Base-by-base conservation (phyloP, 176 grass and related monocot species). In the Musa troglodytarum region DNA sequence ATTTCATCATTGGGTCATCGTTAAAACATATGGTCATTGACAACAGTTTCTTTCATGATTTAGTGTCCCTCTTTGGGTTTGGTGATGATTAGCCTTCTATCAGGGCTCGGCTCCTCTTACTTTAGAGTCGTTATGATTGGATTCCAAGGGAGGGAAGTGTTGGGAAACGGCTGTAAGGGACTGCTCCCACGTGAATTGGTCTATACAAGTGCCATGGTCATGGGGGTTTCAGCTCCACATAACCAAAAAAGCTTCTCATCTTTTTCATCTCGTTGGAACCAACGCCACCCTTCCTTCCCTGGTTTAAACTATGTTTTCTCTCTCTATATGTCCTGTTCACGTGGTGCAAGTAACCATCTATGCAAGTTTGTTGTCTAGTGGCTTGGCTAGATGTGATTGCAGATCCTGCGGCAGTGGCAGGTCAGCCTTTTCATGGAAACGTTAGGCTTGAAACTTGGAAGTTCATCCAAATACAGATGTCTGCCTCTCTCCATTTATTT, bases 81-180 rank as follows among this genome's bases (percentile, higher is more conserved):
- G 55, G 11, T 58, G 16, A 58, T 11, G 1, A 13, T 58, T 2
- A 17, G 2, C 11, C 17, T 15, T 15, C 2, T 15, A 80, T 89
- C 87, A 92, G 89, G 89, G 86, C 87, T 43, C n/a, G 89, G 86
- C 34, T 64, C 87, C 53, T 43, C 10, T 53, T 23, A 53, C 26
- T 28, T 29, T 54, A 76, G 55, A 34, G 55, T 64, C 63, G 55
- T 75, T 81, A 83, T 80, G 71, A 85, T 65, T 63, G 77, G 73
- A 26, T 80, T 79, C 82, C 20, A 81, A 3, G 14, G 62, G 74
- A 50, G 54, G 14, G 26, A 63, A 25, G 12, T 56, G 52, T 26
- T 57, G 51, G 51, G 50, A 29, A 13, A 26, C 11, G 21, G 22
- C 22, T 55, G 52, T 28, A 25, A 56, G n/a, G 71, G 57, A 55